phyloP scores from a whole-genome alignment of 129 eudicot genomes.

The Apium graveolens region DNA sequence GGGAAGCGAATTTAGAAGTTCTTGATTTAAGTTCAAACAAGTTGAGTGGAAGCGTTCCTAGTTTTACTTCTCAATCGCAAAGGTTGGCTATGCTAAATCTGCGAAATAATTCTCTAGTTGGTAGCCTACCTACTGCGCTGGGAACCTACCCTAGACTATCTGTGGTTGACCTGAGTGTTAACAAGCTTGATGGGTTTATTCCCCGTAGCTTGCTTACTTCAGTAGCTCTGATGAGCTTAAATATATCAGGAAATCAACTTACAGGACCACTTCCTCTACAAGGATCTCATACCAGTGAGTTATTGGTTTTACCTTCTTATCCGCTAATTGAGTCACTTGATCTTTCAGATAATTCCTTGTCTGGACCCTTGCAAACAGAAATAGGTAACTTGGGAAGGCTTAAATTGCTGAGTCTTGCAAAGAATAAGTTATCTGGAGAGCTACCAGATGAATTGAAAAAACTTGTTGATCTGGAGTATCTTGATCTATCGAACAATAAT shows the following conservation, averaged over 20 bases:
- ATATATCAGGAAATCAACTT: slow-evolving; percentile 68
- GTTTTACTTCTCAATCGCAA: slow-evolving; percentile 43
- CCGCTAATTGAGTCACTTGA: slow-evolving; percentile 84
- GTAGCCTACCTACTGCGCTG: slow-evolving; percentile 40
- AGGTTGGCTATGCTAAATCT: slow-evolving; percentile 41
- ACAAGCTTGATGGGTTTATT: slow-evolving; percentile 63
- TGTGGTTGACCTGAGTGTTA: slow-evolving; percentile 65
- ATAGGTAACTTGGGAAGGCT: slow-evolving; percentile 72
- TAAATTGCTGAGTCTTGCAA: slow-evolving; percentile 58
- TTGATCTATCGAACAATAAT: slow-evolving; percentile 66
- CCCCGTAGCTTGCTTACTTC: slow-evolving; percentile 66
- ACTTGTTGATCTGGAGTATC: slow-evolving; percentile 56
- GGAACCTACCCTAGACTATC: slow-evolving; percentile 40
- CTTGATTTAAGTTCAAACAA: slow-evolving; percentile 86
- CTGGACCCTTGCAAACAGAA: slow-evolving; percentile 49
- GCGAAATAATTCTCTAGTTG: slow-evolving; percentile 71
- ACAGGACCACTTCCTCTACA: slow-evolving; percentile 71
- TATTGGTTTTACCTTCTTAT: slow-evolving; percentile 49
- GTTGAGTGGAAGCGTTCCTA: slow-evolving; percentile 65
- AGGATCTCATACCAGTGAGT: slow-evolving; percentile 49
- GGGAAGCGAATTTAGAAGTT: slow-evolving; percentile 58
- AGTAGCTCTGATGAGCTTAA: slow-evolving; percentile 44
- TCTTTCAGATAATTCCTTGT: slow-evolving; percentile 60
- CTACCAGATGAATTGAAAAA: slow-evolving; percentile 62
- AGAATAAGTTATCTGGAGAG: slow-evolving; percentile 61